Base-by-base conservation (phyloP, 2,329 filamentous ascomycete species). In the Ceratocystis alfenasii region DNA sequence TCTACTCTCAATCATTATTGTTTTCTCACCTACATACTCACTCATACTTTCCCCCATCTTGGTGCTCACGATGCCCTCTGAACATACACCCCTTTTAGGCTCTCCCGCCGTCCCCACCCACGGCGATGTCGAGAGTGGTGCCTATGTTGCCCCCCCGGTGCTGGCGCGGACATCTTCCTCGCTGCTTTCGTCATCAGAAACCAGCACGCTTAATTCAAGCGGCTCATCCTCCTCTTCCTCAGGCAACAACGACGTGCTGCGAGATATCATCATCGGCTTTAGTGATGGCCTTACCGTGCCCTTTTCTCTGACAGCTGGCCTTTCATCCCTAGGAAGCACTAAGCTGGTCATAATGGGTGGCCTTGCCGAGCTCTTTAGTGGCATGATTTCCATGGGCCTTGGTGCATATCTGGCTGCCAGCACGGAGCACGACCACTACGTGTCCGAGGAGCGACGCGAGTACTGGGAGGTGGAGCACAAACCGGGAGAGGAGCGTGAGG, bases 201-300 rank as follows among this genome's bases (percentile, higher is more conserved):
- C 63, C 62, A 68, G 36, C 45, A 69, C 62, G 63, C 48, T 68
- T 28, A 53, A 70, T 63, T 6, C 62, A 63, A 48, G n/a, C 46
- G 5, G n/a, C 17, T 48, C 46, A 22, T 48, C 46, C 12, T 70
- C 73, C 67, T 70, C 73, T 10, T 70, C 73, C 67, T 70, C 73
- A 63, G 74, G 76, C 70, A 73, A 79, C 70, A 74, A 74, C 68
- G 75, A 77, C 66, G 71, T 83, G 64, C 74, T 86, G 17, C 79
- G 81, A 59, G 85, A 89, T 74, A 80, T 85, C 69, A 90, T 88
- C 68, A 86, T 92, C 70, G 88, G 88, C 64, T 85, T 91, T 70
- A 86, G 88, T 0, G 88, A 92, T 72, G 88, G 88, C 17, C 79
- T 92, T 70, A 92, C 88, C 0, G 88, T 92, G 0, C 88, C 88